Base-by-base conservation (phyloP, 345 rosid genomes). In the Erodium maritimum region DNA sequence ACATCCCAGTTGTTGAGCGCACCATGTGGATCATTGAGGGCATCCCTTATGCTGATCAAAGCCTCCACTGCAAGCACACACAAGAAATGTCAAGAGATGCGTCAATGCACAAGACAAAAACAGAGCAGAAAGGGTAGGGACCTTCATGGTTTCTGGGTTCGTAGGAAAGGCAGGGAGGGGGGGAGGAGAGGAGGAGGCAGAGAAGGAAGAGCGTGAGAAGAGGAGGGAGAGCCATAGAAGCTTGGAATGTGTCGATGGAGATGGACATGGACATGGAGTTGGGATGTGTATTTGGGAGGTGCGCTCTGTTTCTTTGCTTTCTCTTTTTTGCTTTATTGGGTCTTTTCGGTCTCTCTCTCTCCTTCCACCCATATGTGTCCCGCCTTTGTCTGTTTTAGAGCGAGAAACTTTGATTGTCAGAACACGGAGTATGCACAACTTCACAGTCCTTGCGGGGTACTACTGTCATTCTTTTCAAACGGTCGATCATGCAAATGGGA, bases 61-160 rank as follows among this genome's bases (percentile, higher is more conserved):
- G 96, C 95, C 42, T 82, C 96, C 75, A 91, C 97, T 91, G 69
- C 20, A 25, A 69, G 71, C 46, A 57, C 57, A 9, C 21, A 22
- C 14, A 59, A 59, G 7, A 12, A 11, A 20, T 19, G 8, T 17
- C 46, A 46, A 17, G 10, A 60, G 29, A 17, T 21, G 21, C 17
- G 54, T 21, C 33, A 64, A 17, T 0, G 23, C 24, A 13, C 61
- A 21, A 48, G 18, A 4, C 19, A 17, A 57, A 42, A 21, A 2
- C 6, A 21, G 18, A 57, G 24, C 51, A 62, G 14, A 21, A 34
- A 52, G 25, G 11, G 3, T 12, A 1, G 3, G 11, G 75, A 90
- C 97, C 97, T 87, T 90, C 97, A 53, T 78, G 96, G 74, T 87
- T 90, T 48, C 91, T 75, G 63, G 95, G 83, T 50, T 87, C 90